Evolutionary conservation across 2,329 filamentous ascomycete species (phyloP), one percentile per base, ranked within the genome.

Genomic region (Mycosphaerella sp.): DNA sequence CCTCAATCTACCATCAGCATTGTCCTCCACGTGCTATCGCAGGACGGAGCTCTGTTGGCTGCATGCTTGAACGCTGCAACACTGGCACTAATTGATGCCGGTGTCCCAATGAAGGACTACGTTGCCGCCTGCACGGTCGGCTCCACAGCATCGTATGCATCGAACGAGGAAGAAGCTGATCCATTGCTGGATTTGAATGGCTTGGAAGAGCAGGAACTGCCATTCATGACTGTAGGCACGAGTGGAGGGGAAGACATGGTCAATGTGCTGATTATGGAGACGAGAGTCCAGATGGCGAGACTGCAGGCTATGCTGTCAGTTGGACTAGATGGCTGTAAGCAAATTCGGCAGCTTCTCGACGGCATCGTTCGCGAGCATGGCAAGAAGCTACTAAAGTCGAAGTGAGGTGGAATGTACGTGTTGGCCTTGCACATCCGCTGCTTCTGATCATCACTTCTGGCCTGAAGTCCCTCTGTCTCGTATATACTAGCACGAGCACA

Each of bases 81-180:
- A 0, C 80, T 98, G 10, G 93, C 93, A 0, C 81, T 97, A 17
- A 85, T 97, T 56, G 93, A 98, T 67, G 93, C 93, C 0, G 93
- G 93, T 46, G 85, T 98, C 16, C 93, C 93, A 18, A 96, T 97
- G 90, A 82, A 84, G 2, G 89, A 95, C 66, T 94, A 96, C 66
- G 80, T 97, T 2, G 83, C 84, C 17, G 89, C 90, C 5, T 94
- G 88, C 71, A 95, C 90, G 0, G 87, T 89, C 0, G 93, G 90
- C 3, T 87, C 85, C 12, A 88, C 86, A 0, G 83, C 83, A 0
- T 79, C 81, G 0, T 80, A 85, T 59, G 75, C 79, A 4, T 65
- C 64, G 54, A 74, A 77, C 53, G 80, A 80, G 50, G 84, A 86
- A 63, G 85, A 87, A 53, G 85, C 86, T 9, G 88, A 94, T 63